Percentiles rank a stretch among this genome's conserved stretches.
phyloP scores from a whole-genome alignment of 2,329 filamentous ascomycete species.

The Cercospora janseana region DNA sequence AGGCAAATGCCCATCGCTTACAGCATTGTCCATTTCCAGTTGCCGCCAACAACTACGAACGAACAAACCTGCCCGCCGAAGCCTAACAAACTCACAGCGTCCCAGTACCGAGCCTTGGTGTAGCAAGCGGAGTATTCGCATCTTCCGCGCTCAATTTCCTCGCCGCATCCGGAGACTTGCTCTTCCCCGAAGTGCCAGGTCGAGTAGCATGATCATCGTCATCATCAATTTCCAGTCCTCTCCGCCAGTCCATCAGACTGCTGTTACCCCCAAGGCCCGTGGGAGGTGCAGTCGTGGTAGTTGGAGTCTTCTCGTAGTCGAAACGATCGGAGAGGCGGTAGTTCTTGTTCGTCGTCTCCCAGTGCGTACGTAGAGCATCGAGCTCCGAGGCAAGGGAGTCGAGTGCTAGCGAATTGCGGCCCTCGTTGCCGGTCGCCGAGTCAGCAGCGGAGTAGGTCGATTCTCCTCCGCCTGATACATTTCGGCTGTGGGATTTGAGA shows the following conservation, averaged over 20 bases:
- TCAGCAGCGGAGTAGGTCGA: conserved; percentile 48
- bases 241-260: conserved; percentile 76
- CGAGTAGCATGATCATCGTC: conserved; percentile 30
- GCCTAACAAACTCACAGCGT: no score
- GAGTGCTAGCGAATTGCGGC: conserved; percentile 50
- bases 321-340: conserved; percentile 91
- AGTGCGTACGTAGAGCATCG: conserved; percentile 83
- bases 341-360: conserved; percentile 94
- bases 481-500: conserved; percentile 50
- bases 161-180: conserved; percentile 1
- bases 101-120: conserved; percentile 5
- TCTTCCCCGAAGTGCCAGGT: conserved; percentile 18
- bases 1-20: no score
- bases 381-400: conserved; percentile 91
- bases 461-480: conserved; percentile 62
- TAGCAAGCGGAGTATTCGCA: conserved; percentile 8
- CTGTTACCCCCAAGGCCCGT: conserved; percentile 59
- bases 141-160: conserved; percentile 5
- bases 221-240: conserved; percentile 61
- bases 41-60: no score
- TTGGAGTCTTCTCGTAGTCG: conserved; percentile 57
- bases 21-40: no score
- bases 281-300: conserved; percentile 8
- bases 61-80: no score
- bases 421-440: conserved; percentile 21